phyloP scores from a whole-genome alignment of 176 grass and related monocot species.

The Miscanthus lutarioriparius region DNA sequence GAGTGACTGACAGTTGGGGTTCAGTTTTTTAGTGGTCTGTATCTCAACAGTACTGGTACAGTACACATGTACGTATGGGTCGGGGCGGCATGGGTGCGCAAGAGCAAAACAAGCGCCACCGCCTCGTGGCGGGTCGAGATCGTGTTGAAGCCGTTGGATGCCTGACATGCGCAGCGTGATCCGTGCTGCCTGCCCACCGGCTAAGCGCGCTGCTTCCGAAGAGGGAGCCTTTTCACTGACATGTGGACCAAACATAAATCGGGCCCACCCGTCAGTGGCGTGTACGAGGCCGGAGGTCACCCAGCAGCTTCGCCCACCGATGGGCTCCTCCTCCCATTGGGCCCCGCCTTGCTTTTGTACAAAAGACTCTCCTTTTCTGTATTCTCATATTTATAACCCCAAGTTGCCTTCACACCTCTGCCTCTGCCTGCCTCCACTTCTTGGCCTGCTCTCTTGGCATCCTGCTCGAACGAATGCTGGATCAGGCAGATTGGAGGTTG shows the following conservation, averaged over 20 bases:
- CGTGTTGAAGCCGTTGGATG: slow-evolving; percentile 43
- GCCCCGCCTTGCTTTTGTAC: slow-evolving; percentile 27
- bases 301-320: slow-evolving; percentile 3
- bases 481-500: slow-evolving; percentile 20
- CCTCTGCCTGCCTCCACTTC: not conserved
- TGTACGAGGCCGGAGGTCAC: not conserved
- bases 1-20: not conserved
- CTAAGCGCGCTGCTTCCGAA: not conserved
- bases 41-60: not conserved
- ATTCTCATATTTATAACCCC: slow-evolving; percentile 45
- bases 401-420: not conserved
- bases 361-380: slow-evolving; percentile 39
- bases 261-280: not conserved
- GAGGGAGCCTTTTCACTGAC: not conserved
- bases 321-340: slow-evolving; percentile 35
- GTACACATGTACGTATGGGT: not conserved
- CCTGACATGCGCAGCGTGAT: slow-evolving; percentile 60
- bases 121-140: slow-evolving; percentile 20
- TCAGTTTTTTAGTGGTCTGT: not conserved
- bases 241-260: fast-evolving
- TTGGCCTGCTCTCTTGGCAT: slow-evolving; percentile 19
- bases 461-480: not conserved
- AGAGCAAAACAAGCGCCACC: not conserved
- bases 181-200: slow-evolving; percentile 13
- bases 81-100: not conserved